Conservation (phyloP, 2,329 filamentous ascomycete species). For the Mycogone perniciosa region DNA sequence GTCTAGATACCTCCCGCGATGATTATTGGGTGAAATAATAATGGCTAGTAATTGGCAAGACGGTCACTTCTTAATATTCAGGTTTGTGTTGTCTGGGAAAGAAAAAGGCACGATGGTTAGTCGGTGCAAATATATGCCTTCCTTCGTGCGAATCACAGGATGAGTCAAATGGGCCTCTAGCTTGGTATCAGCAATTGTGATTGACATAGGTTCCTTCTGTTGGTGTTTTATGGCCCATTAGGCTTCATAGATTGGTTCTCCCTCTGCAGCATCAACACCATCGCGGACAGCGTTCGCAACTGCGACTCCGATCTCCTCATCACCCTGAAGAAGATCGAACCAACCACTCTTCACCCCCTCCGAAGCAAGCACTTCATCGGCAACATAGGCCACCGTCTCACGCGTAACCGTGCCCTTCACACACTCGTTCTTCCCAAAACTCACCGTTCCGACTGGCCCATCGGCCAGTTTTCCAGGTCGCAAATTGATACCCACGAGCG, state of each 20-base stretch:
- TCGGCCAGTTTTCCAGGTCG: conserved; percentile 46
- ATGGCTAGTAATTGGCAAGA: too few relatives aligned
- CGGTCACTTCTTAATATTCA: too few relatives aligned
- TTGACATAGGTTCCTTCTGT: neutral
- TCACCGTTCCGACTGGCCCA: conserved; percentile 41
- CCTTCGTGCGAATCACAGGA: too few relatives aligned
- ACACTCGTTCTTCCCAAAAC: conserved; percentile 39
- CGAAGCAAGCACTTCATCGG: conserved; percentile 48
- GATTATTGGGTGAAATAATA: too few relatives aligned
- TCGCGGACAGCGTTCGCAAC: conserved; percentile 44
- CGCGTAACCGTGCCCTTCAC: conserved; percentile 41
- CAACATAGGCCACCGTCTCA: conserved; percentile 53
- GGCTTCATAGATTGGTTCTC: conserved; percentile 35
- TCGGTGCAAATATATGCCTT: too few relatives aligned
- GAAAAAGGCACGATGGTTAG: too few relatives aligned
- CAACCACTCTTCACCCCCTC: conserved; percentile 43
- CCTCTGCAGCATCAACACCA: conserved; percentile 46
- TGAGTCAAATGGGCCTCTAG: too few relatives aligned
- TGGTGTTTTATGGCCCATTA: conserved; percentile 6
- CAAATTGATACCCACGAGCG: conserved; percentile 46
- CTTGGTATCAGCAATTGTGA: too few relatives aligned
- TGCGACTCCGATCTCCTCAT: conserved; percentile 40
- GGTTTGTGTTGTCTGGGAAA: too few relatives aligned
- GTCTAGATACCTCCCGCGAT: too few relatives aligned
- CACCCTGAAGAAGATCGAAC: conserved; percentile 50